These are phyloP conservation scores for Trametes sanguinea DNA, from an alignment of 768 basidiomycete genomes.

Conservation along the genomic window DNA sequence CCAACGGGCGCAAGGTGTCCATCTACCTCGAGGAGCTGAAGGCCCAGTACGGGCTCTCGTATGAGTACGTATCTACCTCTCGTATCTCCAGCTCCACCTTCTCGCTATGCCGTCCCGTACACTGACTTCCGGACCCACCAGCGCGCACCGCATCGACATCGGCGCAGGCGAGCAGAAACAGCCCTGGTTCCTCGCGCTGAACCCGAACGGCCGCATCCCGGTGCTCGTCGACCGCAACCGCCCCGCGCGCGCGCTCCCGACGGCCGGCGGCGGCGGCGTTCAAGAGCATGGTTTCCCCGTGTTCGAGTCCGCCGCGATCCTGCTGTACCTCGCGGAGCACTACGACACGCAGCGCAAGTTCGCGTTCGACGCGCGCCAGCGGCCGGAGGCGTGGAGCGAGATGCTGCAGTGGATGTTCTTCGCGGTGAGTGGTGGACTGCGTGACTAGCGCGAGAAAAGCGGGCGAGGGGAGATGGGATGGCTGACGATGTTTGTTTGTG, in stretches of 20 bases:
- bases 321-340: conserved; percentile 76
- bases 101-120: neutral
- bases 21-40: conserved; percentile 60
- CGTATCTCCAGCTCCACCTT: neutral
- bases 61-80: conserved; percentile 43
- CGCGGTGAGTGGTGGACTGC: conserved; percentile 42
- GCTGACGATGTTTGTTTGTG: neutral
- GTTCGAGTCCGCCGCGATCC: conserved; percentile 80
- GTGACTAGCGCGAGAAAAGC: no score
- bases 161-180: conserved; percentile 73
- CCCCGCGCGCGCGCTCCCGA: conserved; percentile 13
- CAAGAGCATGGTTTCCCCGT: conserved; percentile 48
- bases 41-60: conserved; percentile 43
- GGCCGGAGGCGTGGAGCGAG: conserved; percentile 64
- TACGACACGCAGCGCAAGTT: conserved; percentile 74
- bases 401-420: conserved; percentile 89
- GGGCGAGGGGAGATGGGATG: no score
- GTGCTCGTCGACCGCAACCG: conserved; percentile 66
- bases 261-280: no score
- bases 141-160: conserved; percentile 56
- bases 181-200: conserved; percentile 72
- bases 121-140: conserved; percentile 25
- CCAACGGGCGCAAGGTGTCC: conserved; percentile 53
- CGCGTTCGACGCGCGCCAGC: conserved; percentile 53
- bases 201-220: conserved; percentile 77